phyloP scores from a whole-genome alignment of 176 grass and related monocot species.

The Calamus simplicifolius region DNA sequence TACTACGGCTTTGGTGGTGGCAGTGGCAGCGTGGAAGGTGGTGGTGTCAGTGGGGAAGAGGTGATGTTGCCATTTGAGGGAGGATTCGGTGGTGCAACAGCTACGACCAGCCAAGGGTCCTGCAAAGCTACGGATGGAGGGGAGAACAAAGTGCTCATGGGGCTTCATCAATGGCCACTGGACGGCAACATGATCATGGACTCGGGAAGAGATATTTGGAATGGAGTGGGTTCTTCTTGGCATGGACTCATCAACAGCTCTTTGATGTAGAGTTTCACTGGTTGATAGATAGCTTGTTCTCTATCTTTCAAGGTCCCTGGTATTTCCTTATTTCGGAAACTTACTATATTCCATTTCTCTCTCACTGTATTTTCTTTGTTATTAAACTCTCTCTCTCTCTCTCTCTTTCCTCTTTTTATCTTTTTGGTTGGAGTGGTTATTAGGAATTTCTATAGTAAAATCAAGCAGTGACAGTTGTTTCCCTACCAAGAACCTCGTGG shows the following conservation, averaged over 20 bases:
- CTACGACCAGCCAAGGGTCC: slow-evolving; percentile 1
- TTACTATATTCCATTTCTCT: too few relatives aligned
- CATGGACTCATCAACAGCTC: slow-evolving; percentile 31
- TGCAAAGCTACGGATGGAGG: background rate
- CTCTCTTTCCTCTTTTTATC: too few relatives aligned
- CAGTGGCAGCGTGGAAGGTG: slow-evolving; percentile 2
- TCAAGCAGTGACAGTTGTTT: too few relatives aligned
- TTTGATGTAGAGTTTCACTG: background rate
- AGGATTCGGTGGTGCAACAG: background rate
- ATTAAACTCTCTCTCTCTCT: background rate
- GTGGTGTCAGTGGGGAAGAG: background rate
- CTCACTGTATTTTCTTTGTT: too few relatives aligned
- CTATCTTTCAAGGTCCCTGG: too few relatives aligned
- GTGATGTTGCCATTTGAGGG: background rate
- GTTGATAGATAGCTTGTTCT: too few relatives aligned
- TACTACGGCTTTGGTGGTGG: slow-evolving; percentile 9
- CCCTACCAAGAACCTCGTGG: too few relatives aligned
- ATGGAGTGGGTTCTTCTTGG: slow-evolving; percentile 13
- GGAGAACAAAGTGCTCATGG: slow-evolving; percentile 3
- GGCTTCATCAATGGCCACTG: slow-evolving; percentile 3
- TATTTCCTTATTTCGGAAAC: too few relatives aligned
- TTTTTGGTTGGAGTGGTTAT: slow-evolving; percentile 9
- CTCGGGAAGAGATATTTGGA: slow-evolving; percentile 2
- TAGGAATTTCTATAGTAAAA: background rate
- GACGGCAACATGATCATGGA: background rate